Percentiles rank a stretch among this genome's conserved stretches.
phyloP scores from a whole-genome alignment of 257 asterid genomes.

The Oldenlandia corymbosa region DNA sequence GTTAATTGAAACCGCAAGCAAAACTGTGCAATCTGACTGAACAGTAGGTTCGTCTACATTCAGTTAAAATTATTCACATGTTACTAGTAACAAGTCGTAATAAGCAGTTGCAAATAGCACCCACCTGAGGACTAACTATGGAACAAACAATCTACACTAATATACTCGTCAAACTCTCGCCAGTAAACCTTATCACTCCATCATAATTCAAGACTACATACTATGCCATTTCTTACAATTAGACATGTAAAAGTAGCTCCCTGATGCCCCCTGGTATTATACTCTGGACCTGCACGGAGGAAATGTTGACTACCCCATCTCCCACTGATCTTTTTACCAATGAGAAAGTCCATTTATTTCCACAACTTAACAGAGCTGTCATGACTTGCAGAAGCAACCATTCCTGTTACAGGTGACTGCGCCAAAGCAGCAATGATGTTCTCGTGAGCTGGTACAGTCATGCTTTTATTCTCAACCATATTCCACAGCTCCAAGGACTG shows the following conservation, averaged over 20 bases:
- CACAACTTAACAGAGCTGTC: conserved; percentile 88
- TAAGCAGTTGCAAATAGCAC: not conserved
- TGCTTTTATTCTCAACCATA: conserved; percentile 80
- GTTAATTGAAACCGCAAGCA: not conserved
- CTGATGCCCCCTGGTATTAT: not conserved
- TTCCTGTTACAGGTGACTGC: conserved; percentile 74
- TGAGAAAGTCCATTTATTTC: conserved; percentile 39
- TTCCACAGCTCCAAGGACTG: conserved; percentile 93
- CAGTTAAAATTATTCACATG: not conserved
- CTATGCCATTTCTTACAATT: not conserved
- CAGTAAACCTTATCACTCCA: not conserved
- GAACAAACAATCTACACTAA: not conserved
- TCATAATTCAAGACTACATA: not conserved
- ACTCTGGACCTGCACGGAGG: not conserved
- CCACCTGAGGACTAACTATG: not conserved
- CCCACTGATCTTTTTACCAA: not conserved
- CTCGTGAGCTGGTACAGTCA: conserved; percentile 83
- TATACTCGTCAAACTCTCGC: conserved; percentile 9
- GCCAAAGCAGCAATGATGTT: conserved; percentile 74
- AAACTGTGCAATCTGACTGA: not conserved
- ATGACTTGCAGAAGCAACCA: conserved; percentile 96
- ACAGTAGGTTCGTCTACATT: not conserved
- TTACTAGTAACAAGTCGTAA: not conserved
- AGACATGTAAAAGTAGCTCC: not conserved
- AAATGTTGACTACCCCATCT: not conserved